phyloP scores from a whole-genome alignment of 1,139 yeast species.

The Geotrichum klebahnii region DNA sequence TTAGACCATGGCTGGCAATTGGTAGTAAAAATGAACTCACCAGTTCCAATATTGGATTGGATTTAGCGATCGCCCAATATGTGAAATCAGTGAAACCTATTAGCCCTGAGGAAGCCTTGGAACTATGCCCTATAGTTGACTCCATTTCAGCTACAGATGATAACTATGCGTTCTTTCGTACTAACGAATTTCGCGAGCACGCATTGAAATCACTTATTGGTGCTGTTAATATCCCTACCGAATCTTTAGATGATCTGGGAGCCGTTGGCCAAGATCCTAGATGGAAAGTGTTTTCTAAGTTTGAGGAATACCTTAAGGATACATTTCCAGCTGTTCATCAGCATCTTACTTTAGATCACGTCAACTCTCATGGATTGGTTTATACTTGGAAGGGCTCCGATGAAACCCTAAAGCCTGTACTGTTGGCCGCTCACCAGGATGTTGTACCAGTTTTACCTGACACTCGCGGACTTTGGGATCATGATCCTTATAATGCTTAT shows the following conservation, averaged over 20 bases:
- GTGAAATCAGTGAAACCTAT: not conserved
- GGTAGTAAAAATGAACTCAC: no score
- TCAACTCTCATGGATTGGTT: constrained; percentile 64
- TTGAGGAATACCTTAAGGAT: constrained; percentile 52
- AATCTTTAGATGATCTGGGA: constrained; percentile 51
- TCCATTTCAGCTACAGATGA: not conserved
- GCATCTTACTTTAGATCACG: constrained; percentile 49
- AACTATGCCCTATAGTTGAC: not conserved
- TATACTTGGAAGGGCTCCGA: constrained; percentile 63
- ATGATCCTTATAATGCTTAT: constrained; percentile 66
- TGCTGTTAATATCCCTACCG: constrained; percentile 61
- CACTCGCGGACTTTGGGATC: constrained; percentile 57
- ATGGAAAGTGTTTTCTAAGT: constrained; percentile 46
- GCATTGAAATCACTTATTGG: constrained; percentile 31
- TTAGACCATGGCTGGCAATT: no score
- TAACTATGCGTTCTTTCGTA: constrained; percentile 13
- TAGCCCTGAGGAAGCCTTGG: not conserved
- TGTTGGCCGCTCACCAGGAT: constrained; percentile 76
- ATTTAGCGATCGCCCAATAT: no score
- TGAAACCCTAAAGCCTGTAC: constrained; percentile 52
- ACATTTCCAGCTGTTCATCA: constrained; percentile 59
- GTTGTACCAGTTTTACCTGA: constrained; percentile 73
- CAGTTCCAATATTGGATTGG: no score
- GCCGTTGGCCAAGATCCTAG: constrained; percentile 42
- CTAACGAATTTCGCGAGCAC: constrained; percentile 14